Conservation (phyloP, 1,139 yeast genomes). For the Sugiyamaella neomexicana region DNA sequence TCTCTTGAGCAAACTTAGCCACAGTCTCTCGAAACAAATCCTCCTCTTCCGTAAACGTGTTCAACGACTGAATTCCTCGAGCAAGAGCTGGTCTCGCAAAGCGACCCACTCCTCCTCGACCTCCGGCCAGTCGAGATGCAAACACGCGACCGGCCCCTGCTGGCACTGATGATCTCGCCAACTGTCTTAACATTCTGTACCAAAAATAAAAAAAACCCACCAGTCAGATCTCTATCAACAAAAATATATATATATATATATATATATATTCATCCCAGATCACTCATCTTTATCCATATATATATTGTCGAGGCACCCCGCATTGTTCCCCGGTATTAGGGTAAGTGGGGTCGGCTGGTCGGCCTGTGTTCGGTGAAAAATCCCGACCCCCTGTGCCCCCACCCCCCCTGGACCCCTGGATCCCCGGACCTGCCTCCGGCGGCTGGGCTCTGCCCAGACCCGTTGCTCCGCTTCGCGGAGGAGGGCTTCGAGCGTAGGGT, state of each 20-base stretch:
- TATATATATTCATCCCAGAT: neutral
- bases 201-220: neutral
- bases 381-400: no score
- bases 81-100: conserved; percentile 9
- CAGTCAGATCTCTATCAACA: no score
- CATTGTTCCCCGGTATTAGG: neutral
- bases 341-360: conserved; percentile 1
- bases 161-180: conserved; percentile 9
- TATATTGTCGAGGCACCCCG: neutral
- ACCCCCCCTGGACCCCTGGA: neutral
- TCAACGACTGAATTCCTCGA: conserved; percentile 24
- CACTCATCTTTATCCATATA: neutral
- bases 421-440: neutral
- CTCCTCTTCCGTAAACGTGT: conserved; percentile 44
- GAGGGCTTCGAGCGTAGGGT: neutral
- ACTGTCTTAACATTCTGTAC: conserved; percentile 11
- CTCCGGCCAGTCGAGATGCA: conserved; percentile 5
- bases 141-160: neutral
- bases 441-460: neutral
- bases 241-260: neutral
- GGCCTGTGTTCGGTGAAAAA: conserved; percentile 8
- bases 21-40: conserved; percentile 45
- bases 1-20: conserved; percentile 43
- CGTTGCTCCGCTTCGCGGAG: conserved; percentile 1
- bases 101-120: neutral